Evolutionary conservation across 352 stramenopile genomes (phyloP), one percentile per base, ranked within the genome.

Genomic region (Pythium brassicae): DNA sequence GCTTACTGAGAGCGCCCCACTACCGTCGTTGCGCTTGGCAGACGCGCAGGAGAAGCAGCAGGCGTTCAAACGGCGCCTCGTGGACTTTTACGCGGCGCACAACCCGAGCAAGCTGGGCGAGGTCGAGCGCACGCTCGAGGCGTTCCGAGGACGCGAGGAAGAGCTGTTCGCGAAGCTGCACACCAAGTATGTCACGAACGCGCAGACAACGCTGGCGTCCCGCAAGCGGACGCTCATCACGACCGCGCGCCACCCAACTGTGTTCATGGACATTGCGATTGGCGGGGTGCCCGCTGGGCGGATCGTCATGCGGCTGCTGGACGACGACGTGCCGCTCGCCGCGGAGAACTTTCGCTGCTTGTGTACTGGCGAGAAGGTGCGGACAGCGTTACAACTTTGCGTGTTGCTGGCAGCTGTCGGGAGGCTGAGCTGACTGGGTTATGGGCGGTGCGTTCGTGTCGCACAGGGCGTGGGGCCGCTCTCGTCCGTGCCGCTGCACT

Each of bases 261-360:
- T 98, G 54, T 99, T 97, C 72, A 97, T 99, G 62, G 95, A 99
- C 69, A 84, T 99, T 55, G 83, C 78, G 19, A 89, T 98, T 45
- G 83, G 81, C 27, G 83, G 75, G 14, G 70, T 76, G 34, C 71
- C 79, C 15, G 75, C 86, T 1, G 96, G 96, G 26, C 73, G 94
- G 26, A 91, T 98, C 55, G 94, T 98, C 62, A 90, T 98, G 75
- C 92, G 97, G 61, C 75, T 99, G 23, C 96, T 98, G 20, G 91
- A 89, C 52, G 87, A 98, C 70, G 69, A 86, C 50, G 92, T 89
- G 29, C 96, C 96, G 19, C 94, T 96, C 57, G 96, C 96, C 46
- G 94, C 92, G 17, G 94, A 99, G 62, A 99, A 99, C 67, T 99
- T 99, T 67, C 81, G 80, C 15, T 88, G 72, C 29, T 59, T 90